phyloP scores from a whole-genome alignment of 495 filamentous ascomycete species.

The Pyrenopolyporus hunteri region DNA sequence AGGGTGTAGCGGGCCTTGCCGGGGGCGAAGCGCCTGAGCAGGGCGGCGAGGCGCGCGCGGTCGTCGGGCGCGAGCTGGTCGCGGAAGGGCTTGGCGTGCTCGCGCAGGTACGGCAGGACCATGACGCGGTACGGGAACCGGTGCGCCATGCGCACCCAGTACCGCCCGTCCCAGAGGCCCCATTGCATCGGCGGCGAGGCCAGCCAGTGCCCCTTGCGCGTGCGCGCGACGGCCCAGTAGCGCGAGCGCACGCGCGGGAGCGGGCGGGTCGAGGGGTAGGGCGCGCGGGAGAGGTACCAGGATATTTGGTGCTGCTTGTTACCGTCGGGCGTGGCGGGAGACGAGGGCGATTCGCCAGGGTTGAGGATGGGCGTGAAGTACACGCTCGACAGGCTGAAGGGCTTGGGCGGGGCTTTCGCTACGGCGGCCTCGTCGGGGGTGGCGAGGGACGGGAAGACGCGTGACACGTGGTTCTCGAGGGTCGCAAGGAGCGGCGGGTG shows the following conservation, averaged over 20 bases:
- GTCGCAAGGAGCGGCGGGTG: constrained; percentile 39
- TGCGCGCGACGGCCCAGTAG: constrained; percentile 6
- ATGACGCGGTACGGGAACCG: constrained; percentile 44
- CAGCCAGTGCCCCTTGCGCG: constrained; percentile 3
- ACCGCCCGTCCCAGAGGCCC: constrained; percentile 79
- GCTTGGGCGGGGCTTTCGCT: constrained; percentile 39
- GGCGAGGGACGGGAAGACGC: constrained; percentile 46
- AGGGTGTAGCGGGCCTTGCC: constrained; percentile 60
- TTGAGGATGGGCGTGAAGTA: constrained; percentile 56
- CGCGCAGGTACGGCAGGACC: constrained; percentile 57
- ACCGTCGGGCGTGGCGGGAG: no score
- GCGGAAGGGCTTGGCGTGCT: constrained; percentile 56
- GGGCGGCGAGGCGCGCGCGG: constrained; percentile 35
- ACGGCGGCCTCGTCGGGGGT: constrained; percentile 1
- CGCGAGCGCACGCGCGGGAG: constrained; percentile 19
- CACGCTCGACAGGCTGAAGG: constrained; percentile 62
- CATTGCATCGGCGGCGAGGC: constrained; percentile 45
- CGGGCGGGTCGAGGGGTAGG: constrained; percentile 39
- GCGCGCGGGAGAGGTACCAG: constrained; percentile 52
- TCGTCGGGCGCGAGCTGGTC: constrained; percentile 40
- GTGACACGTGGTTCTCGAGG: constrained; percentile 44
- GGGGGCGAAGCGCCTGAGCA: constrained; percentile 54
- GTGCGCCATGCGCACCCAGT: constrained; percentile 72
- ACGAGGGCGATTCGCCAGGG: neutral
- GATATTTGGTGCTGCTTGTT: constrained; percentile 19